Evolutionary conservation across 2,329 filamentous ascomycete species (phyloP).

Genomic region (Ophiostoma perfectum): DNA sequence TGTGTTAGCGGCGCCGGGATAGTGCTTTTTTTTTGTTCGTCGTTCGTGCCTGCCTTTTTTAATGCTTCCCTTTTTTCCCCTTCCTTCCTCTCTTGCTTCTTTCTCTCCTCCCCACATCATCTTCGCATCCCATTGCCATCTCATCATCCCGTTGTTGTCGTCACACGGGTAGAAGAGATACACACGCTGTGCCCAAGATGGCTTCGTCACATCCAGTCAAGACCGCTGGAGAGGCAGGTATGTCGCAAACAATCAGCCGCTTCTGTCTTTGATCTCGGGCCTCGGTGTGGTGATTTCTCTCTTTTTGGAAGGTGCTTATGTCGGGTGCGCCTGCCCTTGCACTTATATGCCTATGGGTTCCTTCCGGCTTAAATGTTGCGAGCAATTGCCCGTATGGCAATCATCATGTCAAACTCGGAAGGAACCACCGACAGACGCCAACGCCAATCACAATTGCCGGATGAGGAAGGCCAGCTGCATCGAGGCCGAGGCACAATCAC

Average conservation of each 20-base stretch:
- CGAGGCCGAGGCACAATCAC: background rate
- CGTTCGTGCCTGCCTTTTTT: background rate
- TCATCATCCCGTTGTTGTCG: slow-evolving; percentile 11
- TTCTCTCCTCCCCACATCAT: slow-evolving; percentile 1
- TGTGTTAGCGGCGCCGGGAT: slow-evolving; percentile 21
- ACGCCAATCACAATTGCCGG: background rate
- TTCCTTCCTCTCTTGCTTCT: slow-evolving; percentile 6
- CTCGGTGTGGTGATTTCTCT: background rate
- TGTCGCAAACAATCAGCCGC: slow-evolving; percentile 18
- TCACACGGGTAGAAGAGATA: slow-evolving; percentile 24
- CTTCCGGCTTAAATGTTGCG: background rate
- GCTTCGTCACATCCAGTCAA: slow-evolving; percentile 25
- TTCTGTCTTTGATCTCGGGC: background rate
- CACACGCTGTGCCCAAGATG: slow-evolving; percentile 24
- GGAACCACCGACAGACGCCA: background rate
- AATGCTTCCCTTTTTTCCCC: slow-evolving; percentile 13
- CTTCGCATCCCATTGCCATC: slow-evolving; percentile 4
- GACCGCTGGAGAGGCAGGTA: slow-evolving; percentile 29
- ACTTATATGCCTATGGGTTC: background rate
- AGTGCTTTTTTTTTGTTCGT: slow-evolving; percentile 16
- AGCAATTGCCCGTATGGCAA: background rate
- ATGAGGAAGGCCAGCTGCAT: slow-evolving; percentile 11
- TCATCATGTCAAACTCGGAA: background rate
- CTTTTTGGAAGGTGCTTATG: slow-evolving; percentile 1
- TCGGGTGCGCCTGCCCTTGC: background rate